Conservation (phyloP, 352 stramenopile species). For the Globisporangium cederbergense region DNA sequence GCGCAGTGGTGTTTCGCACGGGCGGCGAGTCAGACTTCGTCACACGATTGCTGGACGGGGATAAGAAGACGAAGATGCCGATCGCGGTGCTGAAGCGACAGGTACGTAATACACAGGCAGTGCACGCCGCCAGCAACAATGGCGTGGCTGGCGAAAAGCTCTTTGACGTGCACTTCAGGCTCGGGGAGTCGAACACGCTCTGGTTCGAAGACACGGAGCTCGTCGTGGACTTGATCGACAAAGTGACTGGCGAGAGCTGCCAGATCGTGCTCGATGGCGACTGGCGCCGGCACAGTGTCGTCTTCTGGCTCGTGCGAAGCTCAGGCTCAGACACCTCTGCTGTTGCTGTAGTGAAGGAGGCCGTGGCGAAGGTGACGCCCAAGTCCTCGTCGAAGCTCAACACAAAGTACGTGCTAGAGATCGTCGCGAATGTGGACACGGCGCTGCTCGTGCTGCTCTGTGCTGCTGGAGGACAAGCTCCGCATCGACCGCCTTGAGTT, state of each 20-base stretch:
- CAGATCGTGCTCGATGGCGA: constrained; percentile 2
- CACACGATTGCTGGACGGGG: neutral
- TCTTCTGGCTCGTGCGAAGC: constrained; percentile 3
- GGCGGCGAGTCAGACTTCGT: neutral
- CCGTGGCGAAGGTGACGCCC: neutral
- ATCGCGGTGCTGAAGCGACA: constrained; percentile 2
- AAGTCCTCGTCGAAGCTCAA: neutral
- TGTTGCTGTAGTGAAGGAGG: neutral
- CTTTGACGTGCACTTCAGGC: constrained; percentile 2
- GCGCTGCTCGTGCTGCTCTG: neutral
- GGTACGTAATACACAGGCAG: neutral
- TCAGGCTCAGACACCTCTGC: neutral
- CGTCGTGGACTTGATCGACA: neutral
- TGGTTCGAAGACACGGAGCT: constrained; percentile 6
- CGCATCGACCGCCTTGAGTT: neutral
- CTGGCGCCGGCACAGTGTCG: neutral
- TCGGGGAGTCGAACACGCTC: neutral
- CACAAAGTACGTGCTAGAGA: neutral
- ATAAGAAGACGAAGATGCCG: neutral
- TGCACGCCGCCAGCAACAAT: neutral
- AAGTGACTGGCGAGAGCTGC: neutral
- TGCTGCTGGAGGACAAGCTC: neutral
- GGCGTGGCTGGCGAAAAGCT: neutral
- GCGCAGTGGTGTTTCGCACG: neutral
- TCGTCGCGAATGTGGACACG: neutral